phyloP scores from a whole-genome alignment of 2,329 filamentous ascomycete species.

The Colletotrichum falcatum region DNA sequence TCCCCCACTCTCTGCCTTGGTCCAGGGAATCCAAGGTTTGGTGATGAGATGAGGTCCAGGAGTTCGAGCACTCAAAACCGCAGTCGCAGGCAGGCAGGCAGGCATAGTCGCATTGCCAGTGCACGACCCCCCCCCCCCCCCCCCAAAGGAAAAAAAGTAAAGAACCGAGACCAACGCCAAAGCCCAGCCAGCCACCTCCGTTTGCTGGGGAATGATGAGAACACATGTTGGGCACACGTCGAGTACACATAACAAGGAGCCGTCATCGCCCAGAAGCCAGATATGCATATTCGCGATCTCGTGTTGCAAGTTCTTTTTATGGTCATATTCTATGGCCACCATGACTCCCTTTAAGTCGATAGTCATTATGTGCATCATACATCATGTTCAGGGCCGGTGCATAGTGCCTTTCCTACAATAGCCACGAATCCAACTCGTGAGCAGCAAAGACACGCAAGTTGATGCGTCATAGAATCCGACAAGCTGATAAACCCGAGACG shows the following conservation, averaged over 20 bases:
- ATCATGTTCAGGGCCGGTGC: slow-evolving; percentile 36
- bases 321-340: slow-evolving; percentile 21
- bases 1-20: not conserved
- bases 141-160: too few relatives aligned
- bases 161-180: not conserved
- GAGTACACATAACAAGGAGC: not conserved
- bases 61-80: not conserved
- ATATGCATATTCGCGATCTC: not conserved
- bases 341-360: slow-evolving; percentile 39
- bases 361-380: slow-evolving; percentile 41
- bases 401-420: slow-evolving; percentile 39
- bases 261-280: not conserved
- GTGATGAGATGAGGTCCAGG: not conserved
- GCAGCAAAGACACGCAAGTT: not conserved
- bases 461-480: slow-evolving; percentile 31
- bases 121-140: not conserved
- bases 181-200: too few relatives aligned
- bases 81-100: too few relatives aligned
- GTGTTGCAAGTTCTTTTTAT: slow-evolving; percentile 22
- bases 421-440: slow-evolving; percentile 22
- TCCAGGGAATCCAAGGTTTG: not conserved
- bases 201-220: not conserved
- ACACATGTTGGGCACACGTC: not conserved
- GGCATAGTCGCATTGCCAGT: not conserved
- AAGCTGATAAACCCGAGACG: slow-evolving; percentile 36